Base-by-base conservation (phyloP, 2,329 filamentous ascomycete species). In the Fusarium udum region DNA sequence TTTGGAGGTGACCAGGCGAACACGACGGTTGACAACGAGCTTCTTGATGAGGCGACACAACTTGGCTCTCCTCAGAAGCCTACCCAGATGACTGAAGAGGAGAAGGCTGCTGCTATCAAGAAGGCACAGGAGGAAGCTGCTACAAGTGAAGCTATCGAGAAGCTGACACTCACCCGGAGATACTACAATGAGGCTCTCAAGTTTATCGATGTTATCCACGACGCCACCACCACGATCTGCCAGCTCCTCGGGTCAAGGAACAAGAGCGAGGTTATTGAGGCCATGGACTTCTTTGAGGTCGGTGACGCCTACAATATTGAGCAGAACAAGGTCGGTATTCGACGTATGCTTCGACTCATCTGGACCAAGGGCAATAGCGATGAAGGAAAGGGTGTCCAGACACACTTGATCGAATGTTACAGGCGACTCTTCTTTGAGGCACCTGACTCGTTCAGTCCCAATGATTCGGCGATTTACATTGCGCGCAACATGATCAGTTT, bases 321-420 rank as follows among this genome's bases (percentile, higher is more conserved):
- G 81, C 94, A 96, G 75, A 95, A 97, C 79, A 95, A 97, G 81
- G 85, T 92, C 43, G 96, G 97, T 64, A 98, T 99, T 78, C 90
- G 95, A 67, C 92, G 95, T 64, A 99, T 99, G 96, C 87, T 99
- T 72, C 92, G 95, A 60, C 87, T 99, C 26, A 99, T 99, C 81
- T 99, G 96, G 96, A 99, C 96, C 73, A 99, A 99, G 84, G 95
- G 96, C 76, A 99, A 98, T 83, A 98, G 95, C 78, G 96, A 99
- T 78, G 97, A 99, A 86, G 96, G 97, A 78, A 99, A 98, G 84
- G 96, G 96, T 63, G 95, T 99, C 5, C 97, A 99, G 80, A 93
- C 93, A 5, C 96, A 99, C 82, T 87, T 99, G 36, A 97, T 99
- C 74, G 96, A 99, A 76, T 97, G 94, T 82, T 99, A 99, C 85